Percentiles rank a stretch among this genome's conserved stretches.
Conservation (phyloP, 495 filamentous ascomycete species). For the Aspergillus steynii region DNA sequence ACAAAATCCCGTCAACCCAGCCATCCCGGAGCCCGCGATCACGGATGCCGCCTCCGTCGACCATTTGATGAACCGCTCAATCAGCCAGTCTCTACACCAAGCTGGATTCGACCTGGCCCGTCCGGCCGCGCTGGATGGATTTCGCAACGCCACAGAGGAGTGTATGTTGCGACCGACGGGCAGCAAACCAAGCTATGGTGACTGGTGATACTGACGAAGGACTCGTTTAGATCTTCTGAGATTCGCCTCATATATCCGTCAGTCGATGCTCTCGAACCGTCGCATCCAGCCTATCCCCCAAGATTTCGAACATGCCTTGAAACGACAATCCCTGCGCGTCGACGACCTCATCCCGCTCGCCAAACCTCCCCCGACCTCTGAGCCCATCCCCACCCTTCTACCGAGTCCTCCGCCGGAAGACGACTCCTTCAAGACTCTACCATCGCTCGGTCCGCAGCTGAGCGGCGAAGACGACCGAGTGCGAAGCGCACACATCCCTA, state of each 20-base stretch:
- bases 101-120: constrained; percentile 61
- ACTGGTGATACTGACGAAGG: constrained; percentile 20
- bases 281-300: constrained; percentile 62
- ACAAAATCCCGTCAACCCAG: constrained; percentile 26
- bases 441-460: constrained; percentile 56
- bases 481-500: constrained; percentile 57
- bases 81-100: constrained; percentile 52
- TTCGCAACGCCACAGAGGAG: constrained; percentile 59
- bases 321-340: constrained; percentile 30
- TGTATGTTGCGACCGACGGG: constrained; percentile 47
- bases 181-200: not conserved
- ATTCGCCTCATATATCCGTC: constrained; percentile 55
- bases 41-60: constrained; percentile 49
- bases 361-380: constrained; percentile 33
- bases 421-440: constrained; percentile 31
- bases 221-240: constrained; percentile 55
- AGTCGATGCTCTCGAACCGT: constrained; percentile 62
- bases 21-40: constrained; percentile 38
- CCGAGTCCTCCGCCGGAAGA: constrained; percentile 51
- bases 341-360: constrained; percentile 45
- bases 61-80: constrained; percentile 56
- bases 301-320: constrained; percentile 69
- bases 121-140: constrained; percentile 57
- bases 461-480: constrained; percentile 51
- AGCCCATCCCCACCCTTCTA: constrained; percentile 36